phyloP scores from a whole-genome alignment of 768 basidiomycete genomes.

The Roridomyces roridus region DNA sequence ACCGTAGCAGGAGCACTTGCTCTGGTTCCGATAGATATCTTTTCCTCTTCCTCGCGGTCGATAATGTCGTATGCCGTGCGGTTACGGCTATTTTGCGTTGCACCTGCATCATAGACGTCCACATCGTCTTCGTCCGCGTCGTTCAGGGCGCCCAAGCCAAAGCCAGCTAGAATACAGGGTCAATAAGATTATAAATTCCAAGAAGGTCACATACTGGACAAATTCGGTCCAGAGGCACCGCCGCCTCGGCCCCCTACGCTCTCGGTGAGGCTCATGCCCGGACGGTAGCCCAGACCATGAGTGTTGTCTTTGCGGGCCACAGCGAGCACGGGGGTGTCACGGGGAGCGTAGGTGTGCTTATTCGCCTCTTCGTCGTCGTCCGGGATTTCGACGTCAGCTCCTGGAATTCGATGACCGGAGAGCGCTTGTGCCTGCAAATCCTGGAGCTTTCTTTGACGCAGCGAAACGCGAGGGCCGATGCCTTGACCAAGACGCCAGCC shows the following conservation, averaged over 20 bases:
- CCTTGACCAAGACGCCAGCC: slow-evolving; percentile 95
- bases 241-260: slow-evolving; percentile 48
- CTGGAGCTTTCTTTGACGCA: slow-evolving; percentile 76
- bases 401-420: slow-evolving; percentile 34
- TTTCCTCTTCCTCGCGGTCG: slow-evolving; percentile 70
- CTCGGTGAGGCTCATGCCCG: slow-evolving; percentile 66
- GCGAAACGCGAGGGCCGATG: slow-evolving; percentile 86
- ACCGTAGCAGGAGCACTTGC: slow-evolving; percentile 34
- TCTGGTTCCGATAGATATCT: slow-evolving; percentile 47
- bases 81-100: slow-evolving; percentile 43
- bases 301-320: slow-evolving; percentile 75
- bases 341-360: slow-evolving; percentile 87
- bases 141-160: slow-evolving; percentile 88
- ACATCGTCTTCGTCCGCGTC: slow-evolving; percentile 95
- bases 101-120: slow-evolving; percentile 74
- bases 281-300: slow-evolving; percentile 84
- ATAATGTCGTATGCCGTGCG: slow-evolving; percentile 70
- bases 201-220: slow-evolving; percentile 54
- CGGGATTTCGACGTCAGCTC: slow-evolving; percentile 42
- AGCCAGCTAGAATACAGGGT: slow-evolving; percentile 63
- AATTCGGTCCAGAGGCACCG: slow-evolving; percentile 51
- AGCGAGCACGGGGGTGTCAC: slow-evolving; percentile 71
- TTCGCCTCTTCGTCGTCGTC: slow-evolving; percentile 81
- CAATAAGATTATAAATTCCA: not conserved
- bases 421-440: slow-evolving; percentile 59